Percentiles rank a stretch among this genome's conserved stretches.
phyloP scores from a whole-genome alignment of 1,284 basidiomycete species.

The Meira miltonrushii region DNA sequence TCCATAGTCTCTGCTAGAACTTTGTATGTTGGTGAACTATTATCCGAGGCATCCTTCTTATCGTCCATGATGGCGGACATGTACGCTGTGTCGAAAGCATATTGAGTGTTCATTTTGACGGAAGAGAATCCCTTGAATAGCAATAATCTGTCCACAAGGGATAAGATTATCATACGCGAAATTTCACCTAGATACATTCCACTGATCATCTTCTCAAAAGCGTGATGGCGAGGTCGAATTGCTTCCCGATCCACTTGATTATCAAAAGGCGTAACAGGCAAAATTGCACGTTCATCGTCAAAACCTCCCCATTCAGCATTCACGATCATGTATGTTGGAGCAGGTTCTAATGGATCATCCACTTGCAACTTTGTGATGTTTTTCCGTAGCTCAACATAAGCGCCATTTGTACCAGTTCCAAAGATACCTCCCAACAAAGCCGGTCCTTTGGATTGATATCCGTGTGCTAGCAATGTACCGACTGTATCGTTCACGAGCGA shows the following conservation, averaged over 20 bases:
- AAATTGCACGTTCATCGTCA: constrained; percentile 62
- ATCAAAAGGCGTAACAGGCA: constrained; percentile 88
- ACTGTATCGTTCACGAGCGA: constrained; percentile 94
- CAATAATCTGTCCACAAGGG: constrained; percentile 69
- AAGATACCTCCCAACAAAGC: constrained; percentile 78
- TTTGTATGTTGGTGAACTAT: constrained; percentile 51
- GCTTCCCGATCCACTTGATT: constrained; percentile 85
- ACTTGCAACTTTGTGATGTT: constrained; percentile 68
- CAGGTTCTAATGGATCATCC: constrained; percentile 17
- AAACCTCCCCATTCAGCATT: constrained; percentile 76
- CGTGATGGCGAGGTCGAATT: constrained; percentile 88
- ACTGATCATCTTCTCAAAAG: constrained; percentile 96
- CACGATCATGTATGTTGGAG: constrained; percentile 71
- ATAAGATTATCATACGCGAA: constrained; percentile 74
- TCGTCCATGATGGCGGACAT: constrained; percentile 75
- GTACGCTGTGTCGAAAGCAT: constrained; percentile 86
- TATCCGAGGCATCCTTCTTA: constrained; percentile 21
- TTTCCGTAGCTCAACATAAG: constrained; percentile 80
- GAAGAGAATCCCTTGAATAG: constrained; percentile 79
- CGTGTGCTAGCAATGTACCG: constrained; percentile 83
- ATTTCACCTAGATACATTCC: constrained; percentile 97
- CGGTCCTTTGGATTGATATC: constrained; percentile 83
- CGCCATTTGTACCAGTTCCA: constrained; percentile 96
- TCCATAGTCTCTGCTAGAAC: constrained; percentile 65
- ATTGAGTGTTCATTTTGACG: constrained; percentile 72